Base-by-base conservation (phyloP, 768 basidiomycete species). In the Podaxis sp. region DNA sequence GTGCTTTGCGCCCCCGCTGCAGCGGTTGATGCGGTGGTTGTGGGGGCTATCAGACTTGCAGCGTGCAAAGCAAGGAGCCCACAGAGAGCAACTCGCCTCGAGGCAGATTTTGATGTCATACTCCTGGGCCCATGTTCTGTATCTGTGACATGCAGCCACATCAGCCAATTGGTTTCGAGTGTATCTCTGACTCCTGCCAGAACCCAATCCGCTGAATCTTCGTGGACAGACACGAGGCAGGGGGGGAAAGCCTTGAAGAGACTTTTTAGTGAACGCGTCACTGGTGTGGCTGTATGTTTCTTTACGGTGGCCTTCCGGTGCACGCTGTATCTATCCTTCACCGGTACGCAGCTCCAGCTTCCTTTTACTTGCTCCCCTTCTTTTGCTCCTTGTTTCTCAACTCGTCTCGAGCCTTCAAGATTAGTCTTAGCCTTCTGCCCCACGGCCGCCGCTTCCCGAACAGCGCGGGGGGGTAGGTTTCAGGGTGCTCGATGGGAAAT, bases 211-310 rank as follows among this genome's bases (percentile, higher is more conserved):
- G 24, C 29, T 40, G 49, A 59, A 54, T 36, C 47, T 51, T 47
- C 57, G 41, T 43, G 46, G 46, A 53, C 27, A 37, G 27, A 60
- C 59, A 60, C 59, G 60, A 54, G 60, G 60, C 60, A 47, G 6
- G 55, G 60, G 49, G 33, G 13, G 15, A 47, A 47, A 17, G 17
- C 33, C 57, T 58, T n/a, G 46, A 36, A 24, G 22, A 13, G 17
- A 58, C 57, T 36, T 37, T 49, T 58, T n/a, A 27, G 57, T 41
- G 25, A 27, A n/a, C 27, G 33, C 33, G 22, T 29, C 46, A 22
- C 57, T n/a, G 9, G 37, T 55, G n/a, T 55, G 3, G 17, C 27
- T 38, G n/a, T 0, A 52, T 13, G 51, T n/a, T 22, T 33, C 53
- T 54, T 33, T 29, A 8, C 38, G 19, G 54, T 19, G 54, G 24